Evolutionary conservation across 345 rosid genomes (phyloP).

Genomic region (Gossypium thurberi): DNA sequence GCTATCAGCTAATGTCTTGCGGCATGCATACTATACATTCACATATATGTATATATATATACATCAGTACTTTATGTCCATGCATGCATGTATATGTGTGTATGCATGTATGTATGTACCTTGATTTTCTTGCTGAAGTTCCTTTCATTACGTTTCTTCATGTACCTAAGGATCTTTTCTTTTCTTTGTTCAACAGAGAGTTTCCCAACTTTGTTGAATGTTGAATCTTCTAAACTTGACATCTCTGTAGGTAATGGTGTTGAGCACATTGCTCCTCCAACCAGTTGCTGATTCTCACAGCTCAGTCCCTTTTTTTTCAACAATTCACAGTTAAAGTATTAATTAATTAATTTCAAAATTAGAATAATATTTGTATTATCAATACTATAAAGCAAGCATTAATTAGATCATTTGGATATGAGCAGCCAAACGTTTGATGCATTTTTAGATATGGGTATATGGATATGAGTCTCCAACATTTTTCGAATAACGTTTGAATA

Average conservation of each 20-base stretch:
- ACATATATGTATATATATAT: background rate
- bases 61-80: background rate
- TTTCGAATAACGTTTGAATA: no score
- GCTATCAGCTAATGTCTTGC: slow-evolving; percentile 90
- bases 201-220: slow-evolving; percentile 62
- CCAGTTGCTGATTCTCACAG: slow-evolving; percentile 41
- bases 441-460: no score
- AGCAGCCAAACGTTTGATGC: no score
- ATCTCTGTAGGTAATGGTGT: slow-evolving; percentile 54
- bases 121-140: slow-evolving; percentile 97
- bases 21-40: slow-evolving; percentile 65
- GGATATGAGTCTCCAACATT: no score
- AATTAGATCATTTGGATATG: no score
- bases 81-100: background rate
- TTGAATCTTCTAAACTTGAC: slow-evolving; percentile 65
- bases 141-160: slow-evolving; percentile 92
- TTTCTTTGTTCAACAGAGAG: slow-evolving; percentile 80
- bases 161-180: slow-evolving; percentile 83
- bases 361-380: no score
- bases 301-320: slow-evolving; percentile 35
- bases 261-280: slow-evolving; percentile 29
- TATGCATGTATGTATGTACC: slow-evolving; percentile 26
- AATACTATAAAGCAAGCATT: no score
- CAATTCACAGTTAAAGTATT: no score
- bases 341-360: no score